These are phyloP conservation scores for Zopfia rhizophila DNA, from an alignment of 2,329 filamentous ascomycete species.

Conservation along the genomic window DNA sequence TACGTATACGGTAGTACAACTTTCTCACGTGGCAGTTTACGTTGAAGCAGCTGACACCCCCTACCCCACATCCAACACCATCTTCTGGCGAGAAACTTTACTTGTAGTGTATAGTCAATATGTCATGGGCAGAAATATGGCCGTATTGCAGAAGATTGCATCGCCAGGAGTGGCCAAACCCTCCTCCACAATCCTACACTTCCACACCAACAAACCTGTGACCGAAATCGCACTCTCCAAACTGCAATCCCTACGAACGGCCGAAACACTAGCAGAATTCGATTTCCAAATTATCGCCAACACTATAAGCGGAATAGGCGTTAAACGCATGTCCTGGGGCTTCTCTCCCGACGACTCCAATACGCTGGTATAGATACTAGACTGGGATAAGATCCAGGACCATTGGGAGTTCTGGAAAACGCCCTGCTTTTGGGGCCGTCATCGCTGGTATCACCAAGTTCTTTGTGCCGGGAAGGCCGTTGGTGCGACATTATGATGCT, in stretches of 20 bases:
- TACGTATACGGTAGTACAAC: too few species aligned
- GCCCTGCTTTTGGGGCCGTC: constrained; percentile 7
- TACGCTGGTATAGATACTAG: constrained; percentile 9
- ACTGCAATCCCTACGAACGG: constrained; percentile 1
- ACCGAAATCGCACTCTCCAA: constrained; percentile 14
- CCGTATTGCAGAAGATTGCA: too few species aligned
- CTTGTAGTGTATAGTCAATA: too few species aligned
- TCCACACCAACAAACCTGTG: constrained; percentile 16
- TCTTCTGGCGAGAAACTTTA: too few species aligned
- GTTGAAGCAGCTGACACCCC: too few species aligned
- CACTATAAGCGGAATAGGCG: not conserved
- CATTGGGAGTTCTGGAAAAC: constrained; percentile 15
- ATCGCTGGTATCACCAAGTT: constrained; percentile 5
- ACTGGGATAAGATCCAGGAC: constrained; percentile 16
- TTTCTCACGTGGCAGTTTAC: too few species aligned
- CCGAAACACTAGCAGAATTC: constrained; percentile 4
- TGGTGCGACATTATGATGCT: constrained; percentile 15
- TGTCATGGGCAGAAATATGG: too few species aligned
- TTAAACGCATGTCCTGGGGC: constrained; percentile 4
- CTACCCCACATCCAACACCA: too few species aligned
- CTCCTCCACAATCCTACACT: too few species aligned
- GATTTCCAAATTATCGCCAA: constrained; percentile 5
- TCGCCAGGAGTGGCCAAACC: too few species aligned
- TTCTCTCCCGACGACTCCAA: constrained; percentile 4
- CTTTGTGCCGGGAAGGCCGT: constrained; percentile 10